Conservation (phyloP, 345 rosid genomes). For the Dimocarpus longan region DNA sequence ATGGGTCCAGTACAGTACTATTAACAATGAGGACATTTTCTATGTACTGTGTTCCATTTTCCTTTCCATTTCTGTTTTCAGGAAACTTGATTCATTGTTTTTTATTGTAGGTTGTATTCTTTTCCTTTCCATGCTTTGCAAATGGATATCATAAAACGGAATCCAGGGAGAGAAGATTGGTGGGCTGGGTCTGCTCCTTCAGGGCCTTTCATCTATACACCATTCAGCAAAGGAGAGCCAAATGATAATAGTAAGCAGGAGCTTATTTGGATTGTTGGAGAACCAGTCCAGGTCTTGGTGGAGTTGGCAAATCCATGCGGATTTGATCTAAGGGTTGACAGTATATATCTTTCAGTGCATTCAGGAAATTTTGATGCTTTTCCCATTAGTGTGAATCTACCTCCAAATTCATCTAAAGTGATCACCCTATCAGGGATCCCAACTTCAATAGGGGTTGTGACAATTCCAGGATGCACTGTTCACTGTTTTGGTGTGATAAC, state of each 20-base stretch:
- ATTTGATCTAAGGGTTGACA: slow-evolving; percentile 87
- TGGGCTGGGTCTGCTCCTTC: slow-evolving; percentile 96
- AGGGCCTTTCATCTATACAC: slow-evolving; percentile 98
- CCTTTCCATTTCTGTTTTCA: slow-evolving; percentile 2
- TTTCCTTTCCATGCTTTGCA: slow-evolving; percentile 87
- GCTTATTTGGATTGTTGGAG: slow-evolving; percentile 91
- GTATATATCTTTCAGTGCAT: slow-evolving; percentile 88
- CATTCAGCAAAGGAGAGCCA: slow-evolving; percentile 91
- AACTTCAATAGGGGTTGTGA: slow-evolving; percentile 75
- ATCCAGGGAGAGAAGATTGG: slow-evolving; percentile 94
- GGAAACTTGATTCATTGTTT: not conserved
- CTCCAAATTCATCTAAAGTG: slow-evolving; percentile 96
- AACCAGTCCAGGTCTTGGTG: slow-evolving; percentile 95
- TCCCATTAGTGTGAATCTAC: slow-evolving; percentile 86
- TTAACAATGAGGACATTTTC: not conserved
- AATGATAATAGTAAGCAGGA: slow-evolving; percentile 81
- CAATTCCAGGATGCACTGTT: slow-evolving; percentile 86
- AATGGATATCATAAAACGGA: slow-evolving; percentile 81
- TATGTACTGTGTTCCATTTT: not conserved
- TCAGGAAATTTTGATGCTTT: slow-evolving; percentile 93
- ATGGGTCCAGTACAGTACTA: not conserved
- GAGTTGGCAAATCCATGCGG: slow-evolving; percentile 99
- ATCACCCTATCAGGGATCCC: slow-evolving; percentile 92
- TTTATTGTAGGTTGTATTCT: slow-evolving; percentile 66
- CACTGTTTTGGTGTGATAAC: slow-evolving; percentile 98